Evolutionary conservation across 208 protist species (phyloP), one percentile per base, ranked within the genome.

Genomic region (Porcisia deanei): DNA sequence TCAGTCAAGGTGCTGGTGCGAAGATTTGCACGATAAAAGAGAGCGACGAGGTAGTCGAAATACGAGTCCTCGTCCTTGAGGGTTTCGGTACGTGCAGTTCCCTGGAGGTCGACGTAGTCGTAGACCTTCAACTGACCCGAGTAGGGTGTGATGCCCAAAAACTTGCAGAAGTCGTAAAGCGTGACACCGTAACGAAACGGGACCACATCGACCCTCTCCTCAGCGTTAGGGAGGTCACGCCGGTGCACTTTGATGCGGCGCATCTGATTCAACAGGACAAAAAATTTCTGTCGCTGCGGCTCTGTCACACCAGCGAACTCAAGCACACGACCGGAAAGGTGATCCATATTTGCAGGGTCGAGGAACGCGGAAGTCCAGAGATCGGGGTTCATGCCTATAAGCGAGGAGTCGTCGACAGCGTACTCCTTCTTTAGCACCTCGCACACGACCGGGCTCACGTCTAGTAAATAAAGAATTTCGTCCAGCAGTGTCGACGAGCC

Each of bases 241-340:
- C 92, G 90, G 65, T 92, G 82, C 34, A 97, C 74, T 34, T 85
- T 83, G 30, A 97, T 84, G 71, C 92, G 88, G 6, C 92, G 88
- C 92, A 97, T 97, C 67, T 97, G 92, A 20, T 88, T 68, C 10
- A 97, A 77, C 25, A 94, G 69, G 0, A 86, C 64, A 64, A 91
- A 94, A 45, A 95, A 92, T 77, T 86, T 90, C 8, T 60, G 49
- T 53, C 84, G 88, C 69, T 64, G 73, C 14, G 60, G 41, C 78
- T 89, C 84, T 37, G 80, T 59, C 68, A 97, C 77, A 1, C 83
- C 90, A 10, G 86, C 90, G 79, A 93, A 97, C 79, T 94, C 89
- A n/a, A 97, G 82, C 66, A 97, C 89, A 70, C 92, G 88, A 39
- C 92, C 92, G n/a, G 88, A 93, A 71, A 97, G 85, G 54, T 97